phyloP scores from a whole-genome alignment of 306 rosid species.

The Casuarina glauca region DNA sequence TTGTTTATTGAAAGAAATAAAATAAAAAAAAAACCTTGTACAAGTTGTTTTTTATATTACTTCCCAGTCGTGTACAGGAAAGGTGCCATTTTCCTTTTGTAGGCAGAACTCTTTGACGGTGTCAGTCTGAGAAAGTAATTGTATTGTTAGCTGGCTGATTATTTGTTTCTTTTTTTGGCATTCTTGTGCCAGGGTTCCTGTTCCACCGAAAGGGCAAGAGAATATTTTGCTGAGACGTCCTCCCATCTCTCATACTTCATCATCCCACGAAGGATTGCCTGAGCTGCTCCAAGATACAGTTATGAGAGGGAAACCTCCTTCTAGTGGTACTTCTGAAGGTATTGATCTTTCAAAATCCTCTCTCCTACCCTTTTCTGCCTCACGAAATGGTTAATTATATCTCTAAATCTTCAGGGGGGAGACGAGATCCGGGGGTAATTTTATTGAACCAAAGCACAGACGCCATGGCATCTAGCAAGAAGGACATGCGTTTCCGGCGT shows the following conservation, averaged over 20 bases:
- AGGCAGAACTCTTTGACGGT: no score
- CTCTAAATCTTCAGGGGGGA: constrained; percentile 32
- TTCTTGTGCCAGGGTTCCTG: constrained; percentile 32
- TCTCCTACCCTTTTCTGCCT: not conserved
- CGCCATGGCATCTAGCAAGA: constrained; percentile 31
- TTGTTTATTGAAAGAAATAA: not conserved
- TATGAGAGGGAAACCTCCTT: constrained; percentile 34
- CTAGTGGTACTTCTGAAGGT: constrained; percentile 39
- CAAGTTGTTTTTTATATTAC: no score
- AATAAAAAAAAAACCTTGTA: not conserved
- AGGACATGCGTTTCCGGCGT: constrained; percentile 35
- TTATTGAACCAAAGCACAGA: constrained; percentile 36
- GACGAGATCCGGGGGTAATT: constrained; percentile 35
- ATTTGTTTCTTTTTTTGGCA: not conserved
- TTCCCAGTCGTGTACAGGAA: no score
- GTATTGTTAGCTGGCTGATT: not conserved
- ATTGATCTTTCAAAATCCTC: not conserved
- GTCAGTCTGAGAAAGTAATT: not conserved
- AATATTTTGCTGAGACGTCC: constrained; percentile 52
- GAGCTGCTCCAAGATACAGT: constrained; percentile 38
- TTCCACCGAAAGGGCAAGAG: constrained; percentile 41
- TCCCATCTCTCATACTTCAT: constrained; percentile 38
- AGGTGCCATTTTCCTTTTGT: no score
- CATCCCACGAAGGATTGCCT: constrained; percentile 55
- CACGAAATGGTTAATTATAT: not conserved